Evolutionary conservation across 257 asterid species (phyloP), one percentile per base, ranked within the genome.

Genomic region (Nyctanthes arbortristis): DNA sequence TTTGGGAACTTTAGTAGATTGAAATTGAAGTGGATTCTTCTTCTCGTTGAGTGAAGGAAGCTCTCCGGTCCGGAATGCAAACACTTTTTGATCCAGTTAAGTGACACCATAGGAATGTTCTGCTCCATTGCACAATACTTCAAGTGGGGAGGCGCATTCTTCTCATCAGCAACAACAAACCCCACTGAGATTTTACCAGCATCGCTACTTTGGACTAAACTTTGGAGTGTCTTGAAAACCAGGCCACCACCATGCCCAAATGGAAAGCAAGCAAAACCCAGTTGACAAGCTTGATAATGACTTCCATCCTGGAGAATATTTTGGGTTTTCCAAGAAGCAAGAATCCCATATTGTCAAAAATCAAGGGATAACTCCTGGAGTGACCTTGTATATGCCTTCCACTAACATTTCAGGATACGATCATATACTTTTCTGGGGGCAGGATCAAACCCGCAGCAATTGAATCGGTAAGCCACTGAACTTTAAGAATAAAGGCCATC

Each of bases 401-500:
- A 60, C 78, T 77, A 56, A 68, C 72, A 37, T 63, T 75, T 79
- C 75, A 80, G 73, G 84, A 74, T 22, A 87, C 77, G 87, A 86
- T 78, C 82, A 67, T 69, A 71, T 81, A 88, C 97, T 64, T 75
- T 67, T 83, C 76, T 24, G 89, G 84, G 60, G 91, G 89, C 86
- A 91, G 78, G 81, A 80, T 74, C 65, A 73, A 58, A 43, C 88
- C 88, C 20, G 86, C 87, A 20, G 81, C 81, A 71, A 91, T 81
- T 59, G 96, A 91, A 73, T 88, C 97, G 61, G 81, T 74, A 67
- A 91, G 90, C 97, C 97, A 91, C 62, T 81, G 74, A 59, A 81
- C 85, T 76, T 80, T 80, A 58, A 91, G 87, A 66, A 87, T 75
- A 70, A 69, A 75, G 63, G 94, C 89, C 79, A 84, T 82, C 72